Evolutionary conservation across 2,329 filamentous ascomycete genomes (phyloP).

Genomic region (Trichocomaceae sp.): DNA sequence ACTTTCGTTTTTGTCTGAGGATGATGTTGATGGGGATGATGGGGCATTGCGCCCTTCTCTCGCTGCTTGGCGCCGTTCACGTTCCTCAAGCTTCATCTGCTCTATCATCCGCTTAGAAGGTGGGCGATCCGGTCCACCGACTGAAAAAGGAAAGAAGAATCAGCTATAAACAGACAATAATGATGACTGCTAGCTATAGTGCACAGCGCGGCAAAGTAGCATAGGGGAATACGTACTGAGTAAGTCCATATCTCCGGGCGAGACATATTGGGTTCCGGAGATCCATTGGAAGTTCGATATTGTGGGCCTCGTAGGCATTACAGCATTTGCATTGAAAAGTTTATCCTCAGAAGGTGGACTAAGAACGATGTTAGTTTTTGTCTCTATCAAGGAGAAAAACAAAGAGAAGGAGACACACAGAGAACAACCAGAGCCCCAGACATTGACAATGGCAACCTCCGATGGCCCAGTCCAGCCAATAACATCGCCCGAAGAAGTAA

Average conservation of each 20-base stretch:
- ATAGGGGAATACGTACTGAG: slow-evolving; percentile 47
- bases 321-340: slow-evolving; percentile 68
- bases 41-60: slow-evolving; percentile 32
- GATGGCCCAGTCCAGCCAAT: slow-evolving; percentile 84
- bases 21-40: slow-evolving; percentile 7
- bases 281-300: slow-evolving; percentile 98
- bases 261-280: slow-evolving; percentile 85
- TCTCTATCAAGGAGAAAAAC: background rate
- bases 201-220: too few species aligned
- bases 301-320: slow-evolving; percentile 73
- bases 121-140: slow-evolving; percentile 81
- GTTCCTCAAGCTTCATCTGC: slow-evolving; percentile 68
- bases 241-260: slow-evolving; percentile 78
- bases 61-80: slow-evolving; percentile 41
- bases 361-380: slow-evolving; percentile 16
- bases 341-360: slow-evolving; percentile 56
- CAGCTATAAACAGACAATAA: background rate
- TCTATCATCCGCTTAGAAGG: slow-evolving; percentile 82
- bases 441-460: slow-evolving; percentile 73
- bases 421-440: slow-evolving; percentile 69
- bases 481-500: slow-evolving; percentile 73
- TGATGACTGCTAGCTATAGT: background rate
- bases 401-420: slow-evolving; percentile 43
- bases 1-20: slow-evolving; percentile 50
- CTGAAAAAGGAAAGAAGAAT: slow-evolving; percentile 22